Evolutionary conservation across 495 filamentous ascomycete genomes (phyloP).

Genomic region (Penicillium coprophilum): DNA sequence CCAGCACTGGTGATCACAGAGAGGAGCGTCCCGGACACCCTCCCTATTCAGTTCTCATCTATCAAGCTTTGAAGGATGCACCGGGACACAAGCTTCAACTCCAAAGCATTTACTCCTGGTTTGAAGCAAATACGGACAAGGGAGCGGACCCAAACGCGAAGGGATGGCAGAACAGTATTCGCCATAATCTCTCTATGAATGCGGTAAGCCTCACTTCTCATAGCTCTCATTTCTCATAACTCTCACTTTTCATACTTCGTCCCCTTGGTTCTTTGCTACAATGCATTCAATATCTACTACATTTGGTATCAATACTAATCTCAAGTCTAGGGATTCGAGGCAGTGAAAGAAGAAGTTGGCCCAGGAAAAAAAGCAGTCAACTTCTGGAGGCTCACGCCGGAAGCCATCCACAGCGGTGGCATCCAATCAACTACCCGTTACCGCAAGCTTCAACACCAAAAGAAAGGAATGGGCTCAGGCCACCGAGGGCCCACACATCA

Average conservation of each 20-base stretch:
- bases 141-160: slow-evolving; percentile 59
- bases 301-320: slow-evolving; percentile 13
- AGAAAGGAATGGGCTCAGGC: slow-evolving; percentile 44
- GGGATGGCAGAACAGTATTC: slow-evolving; percentile 97
- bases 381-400: slow-evolving; percentile 65
- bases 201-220: slow-evolving; percentile 50
- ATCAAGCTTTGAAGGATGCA: slow-evolving; percentile 65
- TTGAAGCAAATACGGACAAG: slow-evolving; percentile 76
- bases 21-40: slow-evolving; percentile 46
- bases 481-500: slow-evolving; percentile 50
- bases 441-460: slow-evolving; percentile 50
- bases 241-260: slow-evolving; percentile 1
- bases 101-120: slow-evolving; percentile 89
- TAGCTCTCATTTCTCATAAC: slow-evolving; percentile 43
- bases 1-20: slow-evolving; percentile 20
- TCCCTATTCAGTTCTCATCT: slow-evolving; percentile 86
- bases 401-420: slow-evolving; percentile 59
- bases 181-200: slow-evolving; percentile 98
- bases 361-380: slow-evolving; percentile 59
- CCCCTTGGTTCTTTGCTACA: neutral
- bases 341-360: slow-evolving; percentile 47
- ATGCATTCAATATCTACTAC: slow-evolving; percentile 4
- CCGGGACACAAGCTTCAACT: slow-evolving; percentile 69
- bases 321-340: slow-evolving; percentile 60
- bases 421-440: slow-evolving; percentile 77